A percentile compares a stretch with the other conserved stretches of the same genome.
Conservation (phyloP, 1,284 basidiomycete species). For the Sporisorium graminicola region DNA sequence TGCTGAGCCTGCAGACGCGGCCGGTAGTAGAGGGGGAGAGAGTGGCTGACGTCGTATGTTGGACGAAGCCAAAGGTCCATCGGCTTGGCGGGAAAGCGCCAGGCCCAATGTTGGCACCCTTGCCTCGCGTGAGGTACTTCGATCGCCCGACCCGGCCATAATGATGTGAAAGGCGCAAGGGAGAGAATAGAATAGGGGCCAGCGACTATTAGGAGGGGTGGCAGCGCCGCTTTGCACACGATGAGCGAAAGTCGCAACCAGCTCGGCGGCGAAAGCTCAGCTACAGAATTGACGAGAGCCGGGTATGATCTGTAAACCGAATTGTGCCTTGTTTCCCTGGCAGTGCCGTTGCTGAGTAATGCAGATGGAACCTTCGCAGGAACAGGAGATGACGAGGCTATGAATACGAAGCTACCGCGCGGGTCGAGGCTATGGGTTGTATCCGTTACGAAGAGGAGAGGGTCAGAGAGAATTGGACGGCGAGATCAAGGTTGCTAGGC, state of each 20-base stretch:
- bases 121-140: constrained; percentile 1
- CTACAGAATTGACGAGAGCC: neutral
- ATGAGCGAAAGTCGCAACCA: neutral
- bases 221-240: neutral
- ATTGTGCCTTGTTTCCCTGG: neutral
- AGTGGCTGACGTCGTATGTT: constrained; percentile 14
- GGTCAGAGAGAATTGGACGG: neutral
- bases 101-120: constrained; percentile 25
- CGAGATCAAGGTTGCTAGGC: neutral
- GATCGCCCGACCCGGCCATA: constrained; percentile 26
- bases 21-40: constrained; percentile 25
- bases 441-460: neutral
- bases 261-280: neutral
- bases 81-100: constrained; percentile 13
- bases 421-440: neutral
- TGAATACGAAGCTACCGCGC: neutral
- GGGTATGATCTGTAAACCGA: constrained; percentile 11
- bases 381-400: neutral
- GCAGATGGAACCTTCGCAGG: too few relatives aligned
- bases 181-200: neutral
- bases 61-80: constrained; percentile 12
- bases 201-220: neutral
- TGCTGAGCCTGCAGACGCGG: constrained; percentile 10
- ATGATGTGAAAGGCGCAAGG: neutral
- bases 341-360: neutral